Conservation (phyloP, 2,329 filamentous ascomycete genomes). For the Hortaea werneckii region DNA sequence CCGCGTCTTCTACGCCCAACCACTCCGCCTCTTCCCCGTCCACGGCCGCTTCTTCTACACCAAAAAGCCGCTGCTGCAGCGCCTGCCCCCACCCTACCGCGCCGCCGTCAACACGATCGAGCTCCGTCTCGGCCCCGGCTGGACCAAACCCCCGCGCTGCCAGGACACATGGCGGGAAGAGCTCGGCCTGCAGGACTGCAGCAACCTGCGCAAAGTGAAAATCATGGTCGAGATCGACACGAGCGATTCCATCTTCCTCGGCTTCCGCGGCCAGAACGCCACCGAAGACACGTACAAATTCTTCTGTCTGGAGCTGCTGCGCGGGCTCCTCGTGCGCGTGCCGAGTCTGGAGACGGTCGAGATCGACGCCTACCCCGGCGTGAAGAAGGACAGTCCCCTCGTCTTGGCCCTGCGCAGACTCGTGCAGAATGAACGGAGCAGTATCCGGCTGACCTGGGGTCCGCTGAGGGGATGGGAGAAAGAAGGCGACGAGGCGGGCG, state of each 20-base stretch:
- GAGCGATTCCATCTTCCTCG: constrained; percentile 52
- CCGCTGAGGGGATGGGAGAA: constrained; percentile 57
- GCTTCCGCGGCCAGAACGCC: constrained; percentile 45
- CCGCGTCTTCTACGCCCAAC: constrained; percentile 55
- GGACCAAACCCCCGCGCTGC: constrained; percentile 57
- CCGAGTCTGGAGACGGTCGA: constrained; percentile 50
- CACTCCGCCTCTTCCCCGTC: constrained; percentile 58
- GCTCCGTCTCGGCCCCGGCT: constrained; percentile 62
- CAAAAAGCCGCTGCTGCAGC: constrained; percentile 59
- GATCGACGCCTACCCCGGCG: constrained; percentile 59
- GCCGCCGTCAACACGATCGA: constrained; percentile 54
- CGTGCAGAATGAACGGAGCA: constrained; percentile 27
- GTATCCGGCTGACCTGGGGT: constrained; percentile 55
- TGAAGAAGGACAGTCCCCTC: constrained; percentile 56
- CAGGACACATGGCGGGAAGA: constrained; percentile 55
- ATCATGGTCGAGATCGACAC: constrained; percentile 67
- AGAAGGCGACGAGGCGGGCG: constrained; percentile 33
- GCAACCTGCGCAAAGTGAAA: constrained; percentile 47
- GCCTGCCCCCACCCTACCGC: constrained; percentile 52
- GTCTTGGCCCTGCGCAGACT: constrained; percentile 50
- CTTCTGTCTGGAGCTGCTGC: constrained; percentile 52
- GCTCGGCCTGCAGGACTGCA: constrained; percentile 54
- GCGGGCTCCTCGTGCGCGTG: constrained; percentile 46
- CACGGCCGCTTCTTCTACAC: constrained; percentile 60
- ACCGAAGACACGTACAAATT: constrained; percentile 59